Base-by-base conservation (phyloP, 257 asterid genomes). In the Salvia splendens region DNA sequence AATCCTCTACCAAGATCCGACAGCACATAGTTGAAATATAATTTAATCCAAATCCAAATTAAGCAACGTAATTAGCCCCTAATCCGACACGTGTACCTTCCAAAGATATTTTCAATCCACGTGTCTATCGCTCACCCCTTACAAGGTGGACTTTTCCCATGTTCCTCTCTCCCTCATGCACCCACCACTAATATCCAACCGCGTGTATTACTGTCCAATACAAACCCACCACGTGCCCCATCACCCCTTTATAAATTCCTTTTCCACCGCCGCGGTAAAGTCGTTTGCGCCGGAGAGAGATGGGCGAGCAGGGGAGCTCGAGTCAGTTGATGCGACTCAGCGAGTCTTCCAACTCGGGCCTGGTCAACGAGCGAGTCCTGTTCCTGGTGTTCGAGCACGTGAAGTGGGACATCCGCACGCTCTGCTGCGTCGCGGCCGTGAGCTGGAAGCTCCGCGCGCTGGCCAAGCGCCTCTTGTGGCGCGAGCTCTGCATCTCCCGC, bases 391-490 rank as follows among this genome's bases (percentile, higher is more conserved):
- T 89, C 70, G 81, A 84, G 62, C 79, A 68, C 0, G 46, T 92
- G 8, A 80, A 82, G 12, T 92, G 95, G 95, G 96, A 92, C 48
- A 87, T 92, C 24, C 88, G 66, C 8, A 72, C 79, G 20, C 78
- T 92, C 33, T 83, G 90, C 71, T 80, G 59, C 1, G 58, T 77
- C 48, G 77, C 92, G 12, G 59, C 82, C 20, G 95, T 89, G 2
- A 85, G 79, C 58, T 59, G 84, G 50, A 70, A 67, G 58, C 87
- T 89, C 33, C 86, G 89, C 5, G 96, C 96, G 1, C 14, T 92
- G 59, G 92, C 92, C 0, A 85, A 82, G 12, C 77, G 96, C 61
- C 72, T 87, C 32, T 79, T 92, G 0, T 92, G 98, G 98, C 82
- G 82, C 35, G 91, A 86, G 78, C 83, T 89, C 30, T 87, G 95